Conservation (phyloP, 371 early-diverging fungal species). For the Apophysomyces trapeziformis region DNA sequence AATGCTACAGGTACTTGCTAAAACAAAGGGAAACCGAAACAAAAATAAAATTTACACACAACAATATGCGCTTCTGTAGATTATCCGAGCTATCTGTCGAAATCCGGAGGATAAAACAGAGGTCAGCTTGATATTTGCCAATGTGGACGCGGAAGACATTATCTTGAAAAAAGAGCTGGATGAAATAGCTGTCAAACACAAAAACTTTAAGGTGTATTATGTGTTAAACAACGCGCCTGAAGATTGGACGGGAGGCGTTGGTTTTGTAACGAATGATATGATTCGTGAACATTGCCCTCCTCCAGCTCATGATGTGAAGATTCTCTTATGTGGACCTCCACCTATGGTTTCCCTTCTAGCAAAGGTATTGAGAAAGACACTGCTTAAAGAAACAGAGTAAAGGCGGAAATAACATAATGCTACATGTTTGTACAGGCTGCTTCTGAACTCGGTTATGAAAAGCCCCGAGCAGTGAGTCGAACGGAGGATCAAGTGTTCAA, state of each 20-base stretch:
- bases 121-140: constrained; percentile 81
- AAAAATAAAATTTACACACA: background rate
- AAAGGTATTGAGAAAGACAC: constrained; percentile 15
- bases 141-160: constrained; percentile 81
- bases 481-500: constrained; percentile 73
- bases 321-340: constrained; percentile 89
- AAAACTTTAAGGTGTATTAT: constrained; percentile 80
- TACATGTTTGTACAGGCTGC: constrained; percentile 36
- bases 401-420: background rate
- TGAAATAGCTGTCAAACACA: constrained; percentile 63
- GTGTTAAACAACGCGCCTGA: constrained; percentile 76
- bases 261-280: constrained; percentile 79
- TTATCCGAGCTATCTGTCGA: constrained; percentile 72
- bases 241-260: constrained; percentile 78
- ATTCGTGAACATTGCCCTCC: constrained; percentile 69
- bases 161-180: constrained; percentile 79
- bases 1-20: constrained; percentile 28
- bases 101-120: constrained; percentile 70
- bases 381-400: constrained; percentile 1
- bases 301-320: constrained; percentile 74
- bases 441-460: constrained; percentile 65
- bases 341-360: constrained; percentile 85
- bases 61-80: constrained; percentile 31
- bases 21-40: background rate
- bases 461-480: constrained; percentile 76